Base-by-base conservation (phyloP, 192 early-diverging fungal genomes). In the Rhizophagus prolifer region DNA sequence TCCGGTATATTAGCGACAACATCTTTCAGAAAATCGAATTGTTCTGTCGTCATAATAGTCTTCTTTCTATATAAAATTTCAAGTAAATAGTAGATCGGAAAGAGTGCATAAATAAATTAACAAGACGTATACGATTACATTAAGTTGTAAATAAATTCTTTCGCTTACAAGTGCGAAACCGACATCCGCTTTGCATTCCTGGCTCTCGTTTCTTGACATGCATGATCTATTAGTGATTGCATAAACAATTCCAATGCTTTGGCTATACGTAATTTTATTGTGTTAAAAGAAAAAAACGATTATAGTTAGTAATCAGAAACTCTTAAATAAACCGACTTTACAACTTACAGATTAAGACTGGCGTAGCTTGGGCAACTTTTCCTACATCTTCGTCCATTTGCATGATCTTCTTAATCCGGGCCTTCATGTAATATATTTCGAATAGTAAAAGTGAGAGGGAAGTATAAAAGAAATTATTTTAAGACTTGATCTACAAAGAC, bases 401-500 rank as follows among this genome's bases (percentile, higher is more conserved):
- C 97, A 99, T 99, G 75, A 99, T 99, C 90, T 97, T 97, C 81
- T 99, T 99, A 86, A 99, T 99, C 50, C 97, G 92, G 23, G 96
- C 97, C 96, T 98, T 85, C 61, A 28, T 14, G 21, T 16, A n/a
- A 82, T 31, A 28, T 67, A 34, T 68, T 58, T 65, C 58, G 25
- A 50, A 59, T 64, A 80, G 46, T 58, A 68, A 25, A 28, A 30
- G 25, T 25, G 14, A 34, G 61, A 69, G 13, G 62, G 66, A 69
- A 36, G 64, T 69, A 3, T 28, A 66, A 36, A 41, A n/a, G 62
- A 54, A 54, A 50, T 6, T 7, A 6, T 54, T 14, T 54, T 54
- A 19, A 54, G 16, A 44, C 41, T 21, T 54, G 14, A 54, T 19
- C 16, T 66, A 44, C 41, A 44, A 38, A 38, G 0, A 9, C 16